Conservation (phyloP, 129 eudicot genomes). For the Glebionis coronaria region DNA sequence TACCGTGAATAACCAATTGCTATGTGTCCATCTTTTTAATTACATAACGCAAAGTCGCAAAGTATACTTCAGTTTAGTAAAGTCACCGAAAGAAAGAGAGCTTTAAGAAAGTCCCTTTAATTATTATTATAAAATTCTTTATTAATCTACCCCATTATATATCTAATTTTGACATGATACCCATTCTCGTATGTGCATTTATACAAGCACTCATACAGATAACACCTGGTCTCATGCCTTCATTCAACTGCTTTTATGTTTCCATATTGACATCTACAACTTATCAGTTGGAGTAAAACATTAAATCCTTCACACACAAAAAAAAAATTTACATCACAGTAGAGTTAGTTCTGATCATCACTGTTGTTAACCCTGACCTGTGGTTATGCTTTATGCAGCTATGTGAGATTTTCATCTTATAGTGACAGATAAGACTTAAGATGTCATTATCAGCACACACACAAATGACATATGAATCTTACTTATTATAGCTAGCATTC, state of each 20-base stretch:
- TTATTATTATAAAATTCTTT: background rate
- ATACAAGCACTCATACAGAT: background rate
- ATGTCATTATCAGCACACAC: constrained; percentile 12
- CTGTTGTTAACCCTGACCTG: too few relatives aligned
- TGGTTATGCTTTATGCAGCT: too few relatives aligned
- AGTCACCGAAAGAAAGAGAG: background rate
- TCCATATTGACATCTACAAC: constrained; percentile 18
- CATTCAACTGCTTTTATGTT: constrained; percentile 5
- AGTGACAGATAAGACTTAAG: background rate
- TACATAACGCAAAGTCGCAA: background rate
- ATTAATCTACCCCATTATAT: background rate
- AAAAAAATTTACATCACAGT: too few relatives aligned
- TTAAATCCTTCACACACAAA: background rate
- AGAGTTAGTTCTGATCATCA: too few relatives aligned
- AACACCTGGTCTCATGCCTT: background rate
- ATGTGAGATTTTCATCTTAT: background rate
- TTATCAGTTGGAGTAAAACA: constrained; percentile 3
- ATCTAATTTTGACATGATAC: constrained; percentile 1
- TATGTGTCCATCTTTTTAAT: background rate
- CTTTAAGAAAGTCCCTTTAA: background rate
- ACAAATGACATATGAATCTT: background rate
- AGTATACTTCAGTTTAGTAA: background rate
- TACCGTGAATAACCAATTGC: background rate
- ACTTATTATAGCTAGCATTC: background rate
- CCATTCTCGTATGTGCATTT: background rate